Conservation (phyloP, 306 rosid genomes). For the Benincasa hispida region DNA sequence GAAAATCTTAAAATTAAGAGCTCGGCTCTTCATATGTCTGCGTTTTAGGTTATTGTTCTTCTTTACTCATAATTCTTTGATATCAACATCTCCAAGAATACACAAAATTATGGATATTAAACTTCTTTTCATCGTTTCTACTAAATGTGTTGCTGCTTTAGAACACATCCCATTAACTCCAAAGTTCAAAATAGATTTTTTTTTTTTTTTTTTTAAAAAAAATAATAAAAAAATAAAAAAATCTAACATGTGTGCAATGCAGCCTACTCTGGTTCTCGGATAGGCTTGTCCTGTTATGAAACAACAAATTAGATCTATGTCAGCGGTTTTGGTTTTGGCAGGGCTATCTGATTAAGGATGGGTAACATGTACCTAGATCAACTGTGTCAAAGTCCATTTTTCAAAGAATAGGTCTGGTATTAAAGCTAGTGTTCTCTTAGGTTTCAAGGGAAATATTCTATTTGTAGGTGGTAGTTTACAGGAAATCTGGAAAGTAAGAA, state of each 20-base stretch:
- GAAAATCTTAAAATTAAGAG: no score
- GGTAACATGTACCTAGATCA: neutral
- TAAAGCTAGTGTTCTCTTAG: neutral
- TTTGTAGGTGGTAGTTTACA: neutral
- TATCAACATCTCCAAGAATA: no score
- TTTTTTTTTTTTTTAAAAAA: no score
- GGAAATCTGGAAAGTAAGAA: neutral
- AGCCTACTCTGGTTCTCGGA: neutral
- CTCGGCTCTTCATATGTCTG: no score
- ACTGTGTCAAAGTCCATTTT: neutral
- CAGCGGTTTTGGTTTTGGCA: neutral
- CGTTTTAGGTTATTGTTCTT: no score
- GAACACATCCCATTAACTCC: no score
- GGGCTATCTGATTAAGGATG: neutral
- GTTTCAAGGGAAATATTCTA: neutral
- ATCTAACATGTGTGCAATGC: neutral
- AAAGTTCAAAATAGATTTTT: neutral
- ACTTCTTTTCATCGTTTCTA: no score
- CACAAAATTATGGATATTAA: no score
- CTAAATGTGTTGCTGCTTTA: no score
- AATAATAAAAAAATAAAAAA: neutral
- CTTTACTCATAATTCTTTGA: no score
- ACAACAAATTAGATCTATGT: neutral
- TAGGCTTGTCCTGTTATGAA: neutral
- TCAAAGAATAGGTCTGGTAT: neutral